Base-by-base conservation (phyloP, 192 early-diverging fungal species). In the Umbelopsis ramanniana region DNA sequence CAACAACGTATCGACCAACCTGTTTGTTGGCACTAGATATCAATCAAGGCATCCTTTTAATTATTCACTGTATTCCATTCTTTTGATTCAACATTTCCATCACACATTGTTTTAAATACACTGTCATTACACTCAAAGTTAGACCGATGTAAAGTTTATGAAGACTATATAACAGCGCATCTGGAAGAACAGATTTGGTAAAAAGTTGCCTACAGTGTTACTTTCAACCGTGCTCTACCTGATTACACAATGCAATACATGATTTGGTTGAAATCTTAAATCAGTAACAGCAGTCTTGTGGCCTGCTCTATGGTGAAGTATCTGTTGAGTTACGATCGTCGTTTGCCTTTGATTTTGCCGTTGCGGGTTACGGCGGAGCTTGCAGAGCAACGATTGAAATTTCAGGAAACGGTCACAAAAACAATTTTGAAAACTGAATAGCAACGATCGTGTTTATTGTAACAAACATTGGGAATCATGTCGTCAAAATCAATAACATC, bases 401-500 rank as follows among this genome's bases (percentile, higher is more conserved):
- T 50, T 15, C 5, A 50, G 40, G 40, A 50, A 50, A 26, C 57
- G 26, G 57, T 63, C 57, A 63, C 57, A 38, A 29, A 63, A 63
- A 63, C 57, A 63, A 63, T 37, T 63, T 63, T 63, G 33, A 37
- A n/a, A 17, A 37, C 17, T 19, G 17, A 15, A 17, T 29, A 37
- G 7, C 33, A 7, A 35, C 40, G 40, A 17, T 63, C 29, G 29
- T 63, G 26, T 29, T 37, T 63, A 37, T 38, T 17, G 33, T 29
- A 29, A 29, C 15, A 29, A n/a, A 19, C 26, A 15, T 35, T 63
- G 57, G 14, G 21, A 54, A 63, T 17, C 26, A 63, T 63, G 57
- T 37, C 57, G 17, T 63, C 33, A 37, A 63, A 63, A 63, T 63
- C 57, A 37, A 37, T 63, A 63, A 63, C 57, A 37, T 63, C 57